phyloP scores from a whole-genome alignment of 768 basidiomycete species.

The Lentinula edodes region DNA sequence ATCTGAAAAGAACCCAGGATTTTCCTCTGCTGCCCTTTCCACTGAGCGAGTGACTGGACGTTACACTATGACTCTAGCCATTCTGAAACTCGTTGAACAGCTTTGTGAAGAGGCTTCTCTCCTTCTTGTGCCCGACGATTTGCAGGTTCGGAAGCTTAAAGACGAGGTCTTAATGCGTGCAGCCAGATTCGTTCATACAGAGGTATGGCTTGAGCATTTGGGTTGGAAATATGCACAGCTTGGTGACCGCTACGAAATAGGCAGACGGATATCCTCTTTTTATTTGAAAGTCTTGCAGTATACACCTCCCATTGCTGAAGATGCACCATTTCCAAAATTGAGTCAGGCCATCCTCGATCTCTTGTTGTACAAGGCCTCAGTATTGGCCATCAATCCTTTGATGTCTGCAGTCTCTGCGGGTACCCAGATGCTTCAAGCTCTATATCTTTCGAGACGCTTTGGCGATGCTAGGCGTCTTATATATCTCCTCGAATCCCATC shows the following conservation, averaged over 20 bases:
- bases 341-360: conserved; percentile 64
- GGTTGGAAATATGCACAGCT: conserved; percentile 84
- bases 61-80: conserved; percentile 78
- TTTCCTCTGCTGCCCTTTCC: conserved; percentile 62
- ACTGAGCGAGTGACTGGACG: conserved; percentile 65
- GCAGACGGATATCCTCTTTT: conserved; percentile 56
- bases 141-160: conserved; percentile 65
- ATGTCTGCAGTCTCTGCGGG: conserved; percentile 65
- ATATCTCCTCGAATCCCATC: conserved; percentile 60
- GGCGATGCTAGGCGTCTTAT: conserved; percentile 68
- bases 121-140: conserved; percentile 50
- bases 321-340: conserved; percentile 54
- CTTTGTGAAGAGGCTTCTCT: conserved; percentile 70
- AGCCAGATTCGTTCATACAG: conserved; percentile 70
- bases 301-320: conserved; percentile 46
- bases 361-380: conserved; percentile 69
- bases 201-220: conserved; percentile 83
- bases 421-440: conserved; percentile 47
- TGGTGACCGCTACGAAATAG: conserved; percentile 82
- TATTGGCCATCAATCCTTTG: conserved; percentile 77
- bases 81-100: conserved; percentile 71
- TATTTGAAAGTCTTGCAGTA: conserved; percentile 65
- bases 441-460: conserved; percentile 59
- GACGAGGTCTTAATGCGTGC: conserved; percentile 82
- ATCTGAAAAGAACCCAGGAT: conserved; percentile 46